Percentiles rank a stretch among this genome's conserved stretches.
These are phyloP conservation scores for Ogataea hybrid DNA, from an alignment of 1,139 yeast species.

Conservation along the genomic window DNA sequence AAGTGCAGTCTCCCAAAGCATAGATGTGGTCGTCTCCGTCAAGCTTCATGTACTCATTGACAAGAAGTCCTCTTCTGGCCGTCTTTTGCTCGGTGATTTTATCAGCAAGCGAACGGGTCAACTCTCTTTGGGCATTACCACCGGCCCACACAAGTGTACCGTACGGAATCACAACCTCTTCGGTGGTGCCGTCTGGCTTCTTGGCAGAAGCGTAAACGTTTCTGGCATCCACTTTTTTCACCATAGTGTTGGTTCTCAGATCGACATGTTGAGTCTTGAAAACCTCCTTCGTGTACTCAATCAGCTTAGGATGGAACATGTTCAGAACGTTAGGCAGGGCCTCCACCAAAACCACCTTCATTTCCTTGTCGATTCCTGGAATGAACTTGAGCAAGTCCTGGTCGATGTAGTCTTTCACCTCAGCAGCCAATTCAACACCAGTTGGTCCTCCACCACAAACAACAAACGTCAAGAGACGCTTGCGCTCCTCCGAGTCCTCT, in stretches of 20 bases:
- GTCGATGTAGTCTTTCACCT: conserved; percentile 60
- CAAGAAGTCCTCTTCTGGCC: conserved; percentile 59
- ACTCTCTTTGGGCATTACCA: conserved; percentile 58
- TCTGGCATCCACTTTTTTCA: conserved; percentile 51
- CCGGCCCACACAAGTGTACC: conserved; percentile 67
- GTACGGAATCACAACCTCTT: conserved; percentile 47
- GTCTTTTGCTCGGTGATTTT: conserved; percentile 56
- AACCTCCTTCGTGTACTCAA: conserved; percentile 55
- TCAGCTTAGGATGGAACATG: conserved; percentile 54
- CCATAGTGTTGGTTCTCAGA: conserved; percentile 54
- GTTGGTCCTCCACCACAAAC: conserved; percentile 95
- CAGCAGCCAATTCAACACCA: conserved; percentile 89
- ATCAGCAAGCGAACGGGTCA: conserved; percentile 45
- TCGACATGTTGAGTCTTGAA: conserved; percentile 53
- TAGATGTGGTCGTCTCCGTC: conserved; percentile 53
- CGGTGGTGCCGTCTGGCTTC: conserved; percentile 41
- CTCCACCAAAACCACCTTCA: conserved; percentile 54
- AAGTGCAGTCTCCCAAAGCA: conserved; percentile 63
- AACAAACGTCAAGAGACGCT: conserved; percentile 68
- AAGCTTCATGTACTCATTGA: conserved; percentile 49
- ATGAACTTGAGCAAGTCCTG: conserved; percentile 59
- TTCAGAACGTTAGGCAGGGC: conserved; percentile 58
- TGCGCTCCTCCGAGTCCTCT: conserved; percentile 62
- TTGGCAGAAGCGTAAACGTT: conserved; percentile 46
- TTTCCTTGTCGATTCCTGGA: conserved; percentile 56